Base-by-base conservation (phyloP, 805 yeast genomes). In the Suhomyces sp. region DNA sequence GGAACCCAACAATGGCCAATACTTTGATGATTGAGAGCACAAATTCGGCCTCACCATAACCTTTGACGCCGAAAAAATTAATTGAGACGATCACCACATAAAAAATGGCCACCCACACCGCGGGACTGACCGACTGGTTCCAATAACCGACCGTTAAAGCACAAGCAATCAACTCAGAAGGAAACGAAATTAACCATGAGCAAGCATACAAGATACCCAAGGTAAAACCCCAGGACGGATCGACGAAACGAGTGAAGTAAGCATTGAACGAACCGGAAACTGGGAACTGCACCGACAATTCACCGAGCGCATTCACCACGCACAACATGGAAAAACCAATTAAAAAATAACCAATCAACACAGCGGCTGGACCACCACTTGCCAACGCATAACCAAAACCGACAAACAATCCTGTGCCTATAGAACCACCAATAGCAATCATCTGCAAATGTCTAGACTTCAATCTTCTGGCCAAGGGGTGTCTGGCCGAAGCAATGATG, bases 391-490 rank as follows among this genome's bases (percentile, higher is more conserved):
- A 69, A 45, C 83, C 83, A 43, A 75, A 66, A 29, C 80, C 79
- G 29, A 75, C 69, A 59, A 78, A 77, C 51, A 84, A 71, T 60
- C 89, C 89, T 5, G 94, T 85, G 62, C 96, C 97, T 53, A 89
- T 85, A 48, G 93, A 86, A 50, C 94, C 91, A 52, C 94, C 94
- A 50, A 89, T 76, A 39, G 96, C 90, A 61, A 89, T 86, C 83
- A 87, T 82, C 54, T 83, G 79, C 54, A 85, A 80, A 57, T 86
- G 91, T 63, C 76, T 68, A 43, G 70, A 57, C 56, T 71, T 71
- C 59, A 74, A 68, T 10, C 73, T 66, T 52, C 76, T 60, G 50
- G 73, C 73, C 59, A 73, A 66, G 4, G 71, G 76, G 67, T 81
- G 76, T 50, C 71, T 67, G 43, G 77, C 68, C 5, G 76, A 64